Evolutionary conservation across 768 basidiomycete genomes (phyloP).

Genomic region (Sarcomyxa edulis): DNA sequence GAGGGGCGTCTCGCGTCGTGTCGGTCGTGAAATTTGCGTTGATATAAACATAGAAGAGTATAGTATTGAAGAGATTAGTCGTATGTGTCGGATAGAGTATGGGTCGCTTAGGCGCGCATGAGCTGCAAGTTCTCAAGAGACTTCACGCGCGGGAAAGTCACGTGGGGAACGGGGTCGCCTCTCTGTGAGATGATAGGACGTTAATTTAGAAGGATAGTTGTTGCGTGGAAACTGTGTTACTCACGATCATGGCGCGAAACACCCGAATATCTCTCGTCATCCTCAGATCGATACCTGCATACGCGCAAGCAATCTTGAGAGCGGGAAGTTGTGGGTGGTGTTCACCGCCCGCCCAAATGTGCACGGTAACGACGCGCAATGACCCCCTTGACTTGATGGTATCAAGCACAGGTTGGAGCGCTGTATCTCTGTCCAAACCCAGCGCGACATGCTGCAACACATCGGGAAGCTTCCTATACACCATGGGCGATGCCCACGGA

Average conservation of each 20-base stretch:
- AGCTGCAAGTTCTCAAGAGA: constrained; percentile 11
- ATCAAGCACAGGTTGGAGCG: constrained; percentile 50
- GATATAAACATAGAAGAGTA: no score
- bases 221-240: constrained; percentile 16
- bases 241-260: constrained; percentile 49
- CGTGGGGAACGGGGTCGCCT: constrained; percentile 13
- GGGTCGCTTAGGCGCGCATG: constrained; percentile 8
- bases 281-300: constrained; percentile 50
- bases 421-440: constrained; percentile 51
- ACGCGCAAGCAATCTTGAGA: constrained; percentile 62
- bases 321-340: constrained; percentile 44
- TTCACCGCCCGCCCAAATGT: constrained; percentile 48
- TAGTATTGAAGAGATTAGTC: no score
- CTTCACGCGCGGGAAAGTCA: constrained; percentile 12
- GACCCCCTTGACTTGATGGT: constrained; percentile 39
- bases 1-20: no score
- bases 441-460: constrained; percentile 53
- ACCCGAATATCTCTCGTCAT: constrained; percentile 44
- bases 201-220: constrained; percentile 11
- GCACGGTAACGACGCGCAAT: constrained; percentile 46
- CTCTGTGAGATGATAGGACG: constrained; percentile 12
- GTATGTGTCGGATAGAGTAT: no score
- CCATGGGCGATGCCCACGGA: constrained; percentile 35
- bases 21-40: no score
- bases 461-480: constrained; percentile 45